These are phyloP conservation scores for Paspalum vaginatum DNA, from an alignment of 176 grass and related monocot genomes.

Conservation along the genomic window DNA sequence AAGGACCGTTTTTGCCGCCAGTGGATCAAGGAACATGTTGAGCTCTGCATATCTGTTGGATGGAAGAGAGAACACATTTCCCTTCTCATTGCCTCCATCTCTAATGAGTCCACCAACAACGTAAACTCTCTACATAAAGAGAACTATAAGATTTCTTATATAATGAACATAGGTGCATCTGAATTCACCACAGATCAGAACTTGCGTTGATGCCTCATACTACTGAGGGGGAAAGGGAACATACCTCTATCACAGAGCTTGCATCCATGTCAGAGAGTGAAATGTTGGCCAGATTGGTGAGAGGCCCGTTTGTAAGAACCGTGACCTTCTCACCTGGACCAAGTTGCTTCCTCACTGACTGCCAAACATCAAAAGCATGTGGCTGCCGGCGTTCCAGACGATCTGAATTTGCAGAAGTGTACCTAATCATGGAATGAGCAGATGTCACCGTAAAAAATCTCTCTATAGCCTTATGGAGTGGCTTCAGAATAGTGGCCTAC, in stretches of 20 bases:
- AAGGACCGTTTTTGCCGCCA: slow-evolving; percentile 65
- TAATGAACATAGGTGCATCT: not conserved
- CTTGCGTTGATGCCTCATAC: not conserved
- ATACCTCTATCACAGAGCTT: slow-evolving; percentile 71
- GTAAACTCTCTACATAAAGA: slow-evolving; percentile 60
- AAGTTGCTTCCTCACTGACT: slow-evolving; percentile 55
- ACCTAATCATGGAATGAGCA: slow-evolving; percentile 46
- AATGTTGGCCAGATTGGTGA: slow-evolving; percentile 87
- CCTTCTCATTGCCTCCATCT: slow-evolving; percentile 44
- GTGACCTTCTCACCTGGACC: slow-evolving; percentile 58
- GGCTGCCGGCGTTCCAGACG: slow-evolving; percentile 58
- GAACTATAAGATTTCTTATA: not conserved
- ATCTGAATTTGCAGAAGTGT: slow-evolving; percentile 61
- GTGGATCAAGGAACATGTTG: slow-evolving; percentile 90
- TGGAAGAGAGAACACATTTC: slow-evolving; percentile 75
- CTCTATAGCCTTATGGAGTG: not conserved
- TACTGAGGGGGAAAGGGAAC: not conserved
- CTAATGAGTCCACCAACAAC: slow-evolving; percentile 70
- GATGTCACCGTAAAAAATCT: too few relatives aligned
- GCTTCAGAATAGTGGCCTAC: slow-evolving; percentile 42
- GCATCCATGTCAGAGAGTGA: slow-evolving; percentile 54
- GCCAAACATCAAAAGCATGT: slow-evolving; percentile 79
- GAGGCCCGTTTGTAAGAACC: slow-evolving; percentile 74
- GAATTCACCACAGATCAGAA: not conserved
- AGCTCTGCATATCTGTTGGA: slow-evolving; percentile 73